Evolutionary conservation across 108 stramenopile genomes (phyloP), one percentile per base, ranked within the genome.

Genomic region (Skeletonema potamos): DNA sequence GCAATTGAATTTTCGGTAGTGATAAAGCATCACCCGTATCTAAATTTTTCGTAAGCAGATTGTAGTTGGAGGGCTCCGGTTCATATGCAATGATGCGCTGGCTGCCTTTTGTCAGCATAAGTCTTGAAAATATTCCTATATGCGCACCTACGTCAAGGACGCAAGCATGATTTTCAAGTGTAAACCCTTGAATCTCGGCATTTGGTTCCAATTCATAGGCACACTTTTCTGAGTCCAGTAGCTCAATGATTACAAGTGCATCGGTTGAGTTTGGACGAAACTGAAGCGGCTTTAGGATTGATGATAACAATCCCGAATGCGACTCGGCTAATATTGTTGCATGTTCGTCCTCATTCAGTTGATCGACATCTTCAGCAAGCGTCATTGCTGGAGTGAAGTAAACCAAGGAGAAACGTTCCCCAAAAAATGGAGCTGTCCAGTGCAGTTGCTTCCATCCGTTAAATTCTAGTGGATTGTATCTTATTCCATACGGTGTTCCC

Each of bases 401-500:
- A 18, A 98, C 95, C 15, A 98, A 63, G n/a, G 82, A 83, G 57
- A 87, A 98, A 9, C 96, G 80, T 68, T 98, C 95, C 10, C 97
- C 97, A 43, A 15, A 18, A 54, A 94, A 96, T 0, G 88, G 79
- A 46, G 66, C 58, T 10, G 97, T 98, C 89, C 93, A 98, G 72
- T 98, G 97, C 24, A 92, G 68, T 37, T 90, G 80, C 27, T 74
- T 89, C 96, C 96, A 98, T 44, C 96, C 97, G 78, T 98, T 84
- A 68, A 96, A 97, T 57, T 95, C 93, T 17, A 94, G 29, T 20
- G 92, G 87, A 39, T 83, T 69, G 77, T 96, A 96, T 54, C 92
- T 79, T 24, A 96, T 94, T 46, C 93, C 83, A 58, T 79, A 65
- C 27, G 56, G 63, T 36, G 61, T 65, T 2, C 87, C 87, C 63